Conservation (phyloP, 805 yeast species). For the Starmerella floricola region DNA sequence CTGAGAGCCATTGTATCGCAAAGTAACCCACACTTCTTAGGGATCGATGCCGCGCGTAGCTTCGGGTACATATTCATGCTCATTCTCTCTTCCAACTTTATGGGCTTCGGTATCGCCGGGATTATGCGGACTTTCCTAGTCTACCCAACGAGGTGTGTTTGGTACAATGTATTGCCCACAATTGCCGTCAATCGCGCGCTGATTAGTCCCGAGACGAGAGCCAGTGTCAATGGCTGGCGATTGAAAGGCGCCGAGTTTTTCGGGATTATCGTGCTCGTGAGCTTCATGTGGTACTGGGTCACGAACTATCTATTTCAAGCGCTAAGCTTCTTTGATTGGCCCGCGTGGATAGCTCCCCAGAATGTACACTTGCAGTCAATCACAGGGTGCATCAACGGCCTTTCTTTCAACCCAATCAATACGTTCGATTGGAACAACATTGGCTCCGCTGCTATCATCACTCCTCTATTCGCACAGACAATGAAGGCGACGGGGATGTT, state of each 20-base stretch:
- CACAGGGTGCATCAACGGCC: conserved; percentile 40
- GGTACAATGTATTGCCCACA: conserved; percentile 47
- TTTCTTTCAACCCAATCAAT: conserved; percentile 38
- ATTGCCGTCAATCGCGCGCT: conserved; percentile 41
- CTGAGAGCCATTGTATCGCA: conserved; percentile 29
- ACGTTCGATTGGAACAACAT: conserved; percentile 38
- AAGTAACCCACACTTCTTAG: conserved; percentile 23
- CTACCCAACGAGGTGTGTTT: conserved; percentile 35
- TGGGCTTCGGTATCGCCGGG: conserved; percentile 46
- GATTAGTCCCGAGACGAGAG: conserved; percentile 21
- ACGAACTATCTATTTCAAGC: conserved; percentile 58
- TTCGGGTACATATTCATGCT: conserved; percentile 37
- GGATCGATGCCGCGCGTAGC: conserved; percentile 18
- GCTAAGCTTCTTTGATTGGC: conserved; percentile 52
- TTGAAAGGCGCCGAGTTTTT: conserved; percentile 45
- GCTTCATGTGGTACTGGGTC: conserved; percentile 52
- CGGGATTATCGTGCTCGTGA: conserved; percentile 31
- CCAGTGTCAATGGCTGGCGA: conserved; percentile 45
- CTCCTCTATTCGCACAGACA: conserved; percentile 36
- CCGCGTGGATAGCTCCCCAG: conserved; percentile 43
- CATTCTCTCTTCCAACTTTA: conserved; percentile 38
- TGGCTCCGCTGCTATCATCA: conserved; percentile 27
- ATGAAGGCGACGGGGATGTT: conserved; percentile 32
- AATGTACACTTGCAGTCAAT: conserved; percentile 49
- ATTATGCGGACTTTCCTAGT: conserved; percentile 41